These are phyloP conservation scores for Rhynchosporium secalis DNA, from an alignment of 2,329 filamentous ascomycete species.

Conservation along the genomic window DNA sequence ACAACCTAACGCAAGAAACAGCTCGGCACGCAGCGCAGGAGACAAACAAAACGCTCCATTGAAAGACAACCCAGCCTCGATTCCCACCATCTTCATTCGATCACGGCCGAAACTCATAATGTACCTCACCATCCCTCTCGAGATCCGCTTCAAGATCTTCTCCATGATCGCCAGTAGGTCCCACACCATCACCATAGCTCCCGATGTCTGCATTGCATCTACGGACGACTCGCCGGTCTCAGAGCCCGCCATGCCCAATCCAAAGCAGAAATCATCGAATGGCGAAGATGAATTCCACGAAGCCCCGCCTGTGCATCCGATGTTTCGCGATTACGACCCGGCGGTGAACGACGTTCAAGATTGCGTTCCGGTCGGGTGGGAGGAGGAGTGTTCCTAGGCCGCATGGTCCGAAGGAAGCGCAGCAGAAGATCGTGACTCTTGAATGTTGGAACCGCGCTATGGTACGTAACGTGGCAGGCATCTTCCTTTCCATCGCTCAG, in stretches of 20 bases:
- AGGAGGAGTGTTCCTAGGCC: background rate
- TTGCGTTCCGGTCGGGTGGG: background rate
- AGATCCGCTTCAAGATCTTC: background rate
- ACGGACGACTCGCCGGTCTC: background rate
- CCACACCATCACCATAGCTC: slow-evolving; percentile 4
- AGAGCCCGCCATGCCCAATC: background rate
- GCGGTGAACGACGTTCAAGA: background rate
- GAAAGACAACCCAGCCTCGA: background rate
- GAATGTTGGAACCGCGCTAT: slow-evolving; percentile 1
- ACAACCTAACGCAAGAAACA: slow-evolving; percentile 1
- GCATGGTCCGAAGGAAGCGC: background rate
- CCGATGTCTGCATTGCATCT: background rate
- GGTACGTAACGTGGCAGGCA: background rate
- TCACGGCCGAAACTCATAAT: background rate
- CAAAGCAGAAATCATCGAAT: background rate
- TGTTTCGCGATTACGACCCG: background rate
- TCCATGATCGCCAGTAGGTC: background rate
- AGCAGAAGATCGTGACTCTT: slow-evolving; percentile 1
- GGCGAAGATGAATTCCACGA: slow-evolving; percentile 1
- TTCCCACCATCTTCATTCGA: background rate
- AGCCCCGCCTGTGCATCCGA: background rate
- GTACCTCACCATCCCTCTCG: background rate
- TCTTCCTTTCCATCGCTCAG: too few species aligned
- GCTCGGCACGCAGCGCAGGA: background rate
- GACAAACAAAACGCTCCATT: background rate